These are phyloP conservation scores for Phylloboletellus chloephorus DNA, from an alignment of 1,284 basidiomycete genomes.

Conservation along the genomic window DNA sequence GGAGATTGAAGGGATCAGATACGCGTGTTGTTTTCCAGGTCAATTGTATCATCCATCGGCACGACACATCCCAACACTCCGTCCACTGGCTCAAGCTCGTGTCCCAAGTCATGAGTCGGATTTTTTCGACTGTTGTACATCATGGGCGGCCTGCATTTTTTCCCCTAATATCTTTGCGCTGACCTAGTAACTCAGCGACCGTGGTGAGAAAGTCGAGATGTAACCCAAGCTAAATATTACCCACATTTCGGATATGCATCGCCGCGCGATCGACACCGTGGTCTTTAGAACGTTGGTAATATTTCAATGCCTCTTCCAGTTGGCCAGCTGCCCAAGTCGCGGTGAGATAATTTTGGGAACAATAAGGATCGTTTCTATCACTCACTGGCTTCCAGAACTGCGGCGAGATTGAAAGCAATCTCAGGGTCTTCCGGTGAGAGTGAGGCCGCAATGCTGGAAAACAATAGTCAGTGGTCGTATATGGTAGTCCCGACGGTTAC, in stretches of 20 bases:
- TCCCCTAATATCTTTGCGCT: slow-evolving; percentile 77
- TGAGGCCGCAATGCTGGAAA: slow-evolving; percentile 72
- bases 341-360: slow-evolving; percentile 30
- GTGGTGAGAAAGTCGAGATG: slow-evolving; percentile 13
- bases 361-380: slow-evolving; percentile 31
- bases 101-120: slow-evolving; percentile 25
- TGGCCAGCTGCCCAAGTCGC: slow-evolving; percentile 53
- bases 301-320: slow-evolving; percentile 73
- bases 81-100: slow-evolving; percentile 3
- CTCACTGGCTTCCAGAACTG: slow-evolving; percentile 84
- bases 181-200: slow-evolving; percentile 43
- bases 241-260: slow-evolving; percentile 81
- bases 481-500: slow-evolving; percentile 30
- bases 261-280: slow-evolving; percentile 80
- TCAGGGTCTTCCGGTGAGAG: slow-evolving; percentile 91
- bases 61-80: too few species aligned
- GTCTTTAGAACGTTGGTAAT: slow-evolving; percentile 76
- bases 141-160: slow-evolving; percentile 44
- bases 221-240: slow-evolving; percentile 24
- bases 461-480: slow-evolving; percentile 28
- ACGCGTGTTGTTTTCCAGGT: slow-evolving; percentile 11
- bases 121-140: slow-evolving; percentile 30
- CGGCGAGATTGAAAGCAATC: slow-evolving; percentile 91
- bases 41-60: too few species aligned
- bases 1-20: slow-evolving; percentile 32